Evolutionary conservation across 139 green algal species (phyloP).

Genomic region (Nannochloris sp.): DNA sequence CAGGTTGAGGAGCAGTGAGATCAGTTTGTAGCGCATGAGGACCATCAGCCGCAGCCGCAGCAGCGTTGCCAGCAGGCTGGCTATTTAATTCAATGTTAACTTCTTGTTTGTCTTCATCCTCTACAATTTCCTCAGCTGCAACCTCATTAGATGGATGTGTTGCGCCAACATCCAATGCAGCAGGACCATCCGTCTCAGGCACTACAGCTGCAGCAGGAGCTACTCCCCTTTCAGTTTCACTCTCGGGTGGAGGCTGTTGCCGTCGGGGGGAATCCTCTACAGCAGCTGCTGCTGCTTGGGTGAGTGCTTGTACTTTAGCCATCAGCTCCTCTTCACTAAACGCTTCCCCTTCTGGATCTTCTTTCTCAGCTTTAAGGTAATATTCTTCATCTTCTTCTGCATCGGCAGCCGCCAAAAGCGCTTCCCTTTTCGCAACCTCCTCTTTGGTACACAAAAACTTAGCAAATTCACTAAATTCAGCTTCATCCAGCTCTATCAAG

Average conservation of each 20-base stretch:
- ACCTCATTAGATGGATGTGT: neutral
- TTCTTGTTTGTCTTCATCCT: no score
- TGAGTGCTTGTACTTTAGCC: neutral
- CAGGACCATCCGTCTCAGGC: neutral
- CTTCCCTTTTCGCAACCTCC: neutral
- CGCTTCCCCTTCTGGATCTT: neutral
- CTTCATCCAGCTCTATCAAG: no score
- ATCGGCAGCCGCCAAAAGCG: neutral
- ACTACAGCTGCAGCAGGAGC: neutral
- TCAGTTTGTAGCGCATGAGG: neutral
- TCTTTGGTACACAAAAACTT: neutral
- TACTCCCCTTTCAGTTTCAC: neutral
- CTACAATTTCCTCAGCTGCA: no score
- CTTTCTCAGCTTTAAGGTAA: neutral
- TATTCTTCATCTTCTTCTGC: neutral
- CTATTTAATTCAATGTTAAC: no score
- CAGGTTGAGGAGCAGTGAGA: neutral
- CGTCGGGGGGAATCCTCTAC: neutral
- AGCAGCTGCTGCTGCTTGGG: neutral
- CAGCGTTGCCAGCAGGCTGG: no score
- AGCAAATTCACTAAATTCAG: no score
- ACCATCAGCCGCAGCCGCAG: neutral
- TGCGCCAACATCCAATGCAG: neutral
- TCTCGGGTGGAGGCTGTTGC: neutral
- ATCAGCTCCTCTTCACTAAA: neutral